Percentiles rank a stretch among this genome's conserved stretches.
Evolutionary conservation across 306 rosid species (phyloP).

Genomic region (Quercus berberidifolia): DNA sequence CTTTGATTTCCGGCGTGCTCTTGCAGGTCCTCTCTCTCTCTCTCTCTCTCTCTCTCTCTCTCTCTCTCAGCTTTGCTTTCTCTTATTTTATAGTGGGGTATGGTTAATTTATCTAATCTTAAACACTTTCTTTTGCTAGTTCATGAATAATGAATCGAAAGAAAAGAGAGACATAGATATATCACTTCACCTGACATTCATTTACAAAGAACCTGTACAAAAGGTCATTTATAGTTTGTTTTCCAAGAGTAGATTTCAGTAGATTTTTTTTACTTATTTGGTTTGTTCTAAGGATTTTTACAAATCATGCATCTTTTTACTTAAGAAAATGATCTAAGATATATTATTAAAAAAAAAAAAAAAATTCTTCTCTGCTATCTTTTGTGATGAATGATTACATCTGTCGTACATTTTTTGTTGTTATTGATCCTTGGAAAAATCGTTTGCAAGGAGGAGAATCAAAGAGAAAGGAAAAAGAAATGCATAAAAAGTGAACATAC

Average conservation of each 20-base stretch:
- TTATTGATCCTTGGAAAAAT: too few relatives aligned
- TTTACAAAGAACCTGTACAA: not conserved
- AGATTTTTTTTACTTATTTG: not conserved
- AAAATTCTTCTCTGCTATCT: too few relatives aligned
- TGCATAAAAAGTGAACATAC: not conserved
- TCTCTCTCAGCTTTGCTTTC: not conserved
- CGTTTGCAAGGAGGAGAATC: too few relatives aligned
- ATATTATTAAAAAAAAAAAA: too few relatives aligned
- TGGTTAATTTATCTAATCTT: not conserved
- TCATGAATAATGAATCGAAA: not conserved
- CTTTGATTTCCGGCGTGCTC: not conserved
- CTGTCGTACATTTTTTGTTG: too few relatives aligned
- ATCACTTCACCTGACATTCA: not conserved
- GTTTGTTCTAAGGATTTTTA: not conserved
- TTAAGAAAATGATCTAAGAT: not conserved
- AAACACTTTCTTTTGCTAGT: not conserved
- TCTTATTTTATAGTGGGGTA: not conserved
- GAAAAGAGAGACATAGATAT: not conserved
- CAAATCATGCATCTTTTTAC: not conserved
- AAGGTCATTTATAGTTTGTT: not conserved
- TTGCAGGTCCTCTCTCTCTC: not conserved
- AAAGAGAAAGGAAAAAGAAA: not conserved
- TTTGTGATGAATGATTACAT: too few relatives aligned
- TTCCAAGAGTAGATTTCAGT: not conserved
- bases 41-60: not conserved